Evolutionary conservation across 169 alveolate species (phyloP), one percentile per base, ranked within the genome.

Genomic region (Eimeria acervulina): DNA sequence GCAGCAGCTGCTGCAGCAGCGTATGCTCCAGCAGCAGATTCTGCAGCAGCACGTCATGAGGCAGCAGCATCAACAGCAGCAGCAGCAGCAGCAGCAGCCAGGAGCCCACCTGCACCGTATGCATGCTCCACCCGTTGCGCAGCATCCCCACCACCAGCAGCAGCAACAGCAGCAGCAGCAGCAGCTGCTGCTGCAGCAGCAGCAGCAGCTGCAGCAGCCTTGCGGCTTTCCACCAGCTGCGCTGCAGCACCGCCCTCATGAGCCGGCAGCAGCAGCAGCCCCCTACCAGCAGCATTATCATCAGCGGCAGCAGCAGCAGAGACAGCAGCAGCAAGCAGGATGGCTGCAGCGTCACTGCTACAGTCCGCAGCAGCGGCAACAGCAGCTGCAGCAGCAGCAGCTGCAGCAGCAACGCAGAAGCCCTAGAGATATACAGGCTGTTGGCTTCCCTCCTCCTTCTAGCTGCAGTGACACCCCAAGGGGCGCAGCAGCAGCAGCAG

Each of bases 201-300:
- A 74, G 42, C 85, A 74, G 85, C 85, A 12, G 85, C 85, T 33
- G 85, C 85, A 74, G 51, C 85, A 74, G 51, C 55, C 40, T 21
- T 21, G n/a, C n/a, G 51, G 55, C 51, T 74, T 36, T 26, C 31
- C 51, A 52, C 23, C 85, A 13, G 26, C 42, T 23, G 21, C 42
- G 51, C 85, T 31, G 85, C 85, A 74, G 85, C 85, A 74, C 51
- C 66, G 66, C 66, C 19, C 10, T 52, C 10, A 19, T 52, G 19
- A 52, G 66, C 66, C 83, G n/a, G 83, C 83, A 72, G 44, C 83
- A 72, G 17, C 47, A 13, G 21, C 21, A 42, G 15, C 8, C 21
- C 47, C 8, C 3, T 21, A 63, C 28, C 74, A 19, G 44, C 83
- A 72, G 83, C 83, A 72, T 42, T 42, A 72, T 3, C 83, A 36